Conservation (phyloP, 2,329 filamentous ascomycete species). For the Fusarium anthophilum region DNA sequence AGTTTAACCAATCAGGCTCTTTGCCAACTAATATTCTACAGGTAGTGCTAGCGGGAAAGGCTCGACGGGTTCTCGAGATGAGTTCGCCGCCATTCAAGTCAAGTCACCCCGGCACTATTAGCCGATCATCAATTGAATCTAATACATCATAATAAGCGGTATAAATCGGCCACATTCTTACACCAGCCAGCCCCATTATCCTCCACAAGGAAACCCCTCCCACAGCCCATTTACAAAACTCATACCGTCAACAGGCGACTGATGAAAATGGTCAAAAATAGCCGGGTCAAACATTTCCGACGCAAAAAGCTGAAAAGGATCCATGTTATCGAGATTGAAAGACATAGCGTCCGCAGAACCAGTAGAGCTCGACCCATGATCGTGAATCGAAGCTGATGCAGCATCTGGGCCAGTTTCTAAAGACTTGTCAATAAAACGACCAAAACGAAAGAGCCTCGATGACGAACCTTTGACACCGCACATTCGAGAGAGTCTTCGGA, state of each 20-base stretch:
- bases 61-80: too few species aligned
- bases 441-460: fast-evolving
- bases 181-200: not conserved
- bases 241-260: not conserved
- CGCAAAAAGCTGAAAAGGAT: not conserved
- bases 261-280: not conserved
- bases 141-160: too few species aligned
- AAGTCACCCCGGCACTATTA: too few species aligned
- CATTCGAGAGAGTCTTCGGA: not conserved
- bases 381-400: not conserved
- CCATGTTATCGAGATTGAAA: not conserved
- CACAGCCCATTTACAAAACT: not conserved
- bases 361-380: not conserved
- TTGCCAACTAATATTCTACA: too few species aligned
- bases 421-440: not conserved
- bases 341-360: not conserved
- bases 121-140: too few species aligned
- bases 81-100: too few species aligned
- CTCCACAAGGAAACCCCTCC: not conserved
- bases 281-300: not conserved
- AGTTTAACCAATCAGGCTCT: too few species aligned
- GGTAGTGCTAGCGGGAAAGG: too few species aligned
- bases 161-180: fast-evolving
- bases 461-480: not conserved
- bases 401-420: not conserved